These are phyloP conservation scores for Diutina pseudorugosa DNA, from an alignment of 1,139 yeast genomes.

Conservation along the genomic window DNA sequence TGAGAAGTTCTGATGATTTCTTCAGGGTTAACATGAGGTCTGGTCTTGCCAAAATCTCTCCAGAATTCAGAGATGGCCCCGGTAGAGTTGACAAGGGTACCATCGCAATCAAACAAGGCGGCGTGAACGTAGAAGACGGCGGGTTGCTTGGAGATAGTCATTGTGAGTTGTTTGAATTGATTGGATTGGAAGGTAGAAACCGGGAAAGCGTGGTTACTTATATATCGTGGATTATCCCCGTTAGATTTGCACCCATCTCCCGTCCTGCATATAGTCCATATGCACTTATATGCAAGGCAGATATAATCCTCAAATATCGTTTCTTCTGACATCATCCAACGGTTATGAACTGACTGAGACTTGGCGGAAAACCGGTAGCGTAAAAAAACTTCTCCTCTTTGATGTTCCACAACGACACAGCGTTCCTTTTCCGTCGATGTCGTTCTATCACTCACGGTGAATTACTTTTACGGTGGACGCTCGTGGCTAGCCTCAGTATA, in stretches of 20 bases:
- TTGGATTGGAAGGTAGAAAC: neutral
- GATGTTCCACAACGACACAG: neutral
- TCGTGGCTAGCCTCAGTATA: neutral
- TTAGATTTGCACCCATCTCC: neutral
- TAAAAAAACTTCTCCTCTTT: neutral
- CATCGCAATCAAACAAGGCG: conserved; percentile 71
- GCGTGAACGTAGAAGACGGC: conserved; percentile 36
- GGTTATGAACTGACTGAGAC: neutral
- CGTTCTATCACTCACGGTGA: too few species aligned
- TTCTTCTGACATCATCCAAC: neutral
- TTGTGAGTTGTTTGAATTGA: neutral
- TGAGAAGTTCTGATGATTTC: conserved; percentile 65
- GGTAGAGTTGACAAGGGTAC: conserved; percentile 74
- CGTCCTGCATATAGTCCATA: neutral
- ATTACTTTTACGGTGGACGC: neutral
- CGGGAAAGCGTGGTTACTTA: neutral
- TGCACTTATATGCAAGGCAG: neutral
- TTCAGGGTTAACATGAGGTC: conserved; percentile 61
- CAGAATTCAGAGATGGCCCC: conserved; percentile 76
- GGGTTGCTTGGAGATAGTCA: conserved; percentile 21
- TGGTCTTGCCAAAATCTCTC: conserved; percentile 57
- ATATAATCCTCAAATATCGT: neutral
- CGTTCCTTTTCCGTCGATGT: too few species aligned
- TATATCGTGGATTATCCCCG: neutral
- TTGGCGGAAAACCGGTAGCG: neutral